These are phyloP conservation scores for Aspergillus caelatus DNA, from an alignment of 2,329 filamentous ascomycete species.

Conservation along the genomic window DNA sequence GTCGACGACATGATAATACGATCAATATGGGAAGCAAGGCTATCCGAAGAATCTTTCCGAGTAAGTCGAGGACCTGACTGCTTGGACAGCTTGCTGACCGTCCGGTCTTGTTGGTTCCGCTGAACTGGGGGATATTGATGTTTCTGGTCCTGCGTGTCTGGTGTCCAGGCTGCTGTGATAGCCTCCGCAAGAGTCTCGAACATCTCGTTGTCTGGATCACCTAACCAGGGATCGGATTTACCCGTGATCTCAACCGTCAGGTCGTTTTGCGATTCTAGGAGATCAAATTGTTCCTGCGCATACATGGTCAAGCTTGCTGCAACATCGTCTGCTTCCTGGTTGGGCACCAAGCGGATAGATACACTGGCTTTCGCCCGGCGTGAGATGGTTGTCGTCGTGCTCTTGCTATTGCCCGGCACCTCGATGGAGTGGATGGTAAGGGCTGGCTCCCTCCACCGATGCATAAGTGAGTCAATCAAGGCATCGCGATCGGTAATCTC, in stretches of 20 bases:
- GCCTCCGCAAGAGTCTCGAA: conserved; percentile 87
- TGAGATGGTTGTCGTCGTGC: conserved; percentile 83
- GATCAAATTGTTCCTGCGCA: conserved; percentile 70
- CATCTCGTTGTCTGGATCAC: conserved; percentile 86
- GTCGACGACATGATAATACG: conserved; percentile 44
- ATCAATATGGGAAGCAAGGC: conserved; percentile 44
- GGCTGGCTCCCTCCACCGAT: conserved; percentile 92
- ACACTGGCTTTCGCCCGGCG: conserved; percentile 85
- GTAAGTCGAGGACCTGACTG: conserved; percentile 26
- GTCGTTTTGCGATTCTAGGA: conserved; percentile 77
- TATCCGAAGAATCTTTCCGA: conserved; percentile 41
- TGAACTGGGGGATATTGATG: conserved; percentile 38
- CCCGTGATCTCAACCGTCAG: conserved; percentile 86
- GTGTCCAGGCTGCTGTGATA: conserved; percentile 80
- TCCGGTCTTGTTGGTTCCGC: conserved; percentile 18
- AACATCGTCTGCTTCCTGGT: conserved; percentile 83
- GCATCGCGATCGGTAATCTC: conserved; percentile 64
- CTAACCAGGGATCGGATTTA: conserved; percentile 93
- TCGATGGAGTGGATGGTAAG: conserved; percentile 92
- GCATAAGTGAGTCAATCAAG: conserved; percentile 86
- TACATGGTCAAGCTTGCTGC: conserved; percentile 68
- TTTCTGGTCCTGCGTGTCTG: conserved; percentile 32
- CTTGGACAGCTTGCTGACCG: conserved; percentile 13
- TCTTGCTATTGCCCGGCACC: conserved; percentile 75
- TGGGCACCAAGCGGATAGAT: conserved; percentile 88